These are phyloP conservation scores for Anacardium occidentale DNA, from an alignment of 345 rosid genomes.

Conservation along the genomic window DNA sequence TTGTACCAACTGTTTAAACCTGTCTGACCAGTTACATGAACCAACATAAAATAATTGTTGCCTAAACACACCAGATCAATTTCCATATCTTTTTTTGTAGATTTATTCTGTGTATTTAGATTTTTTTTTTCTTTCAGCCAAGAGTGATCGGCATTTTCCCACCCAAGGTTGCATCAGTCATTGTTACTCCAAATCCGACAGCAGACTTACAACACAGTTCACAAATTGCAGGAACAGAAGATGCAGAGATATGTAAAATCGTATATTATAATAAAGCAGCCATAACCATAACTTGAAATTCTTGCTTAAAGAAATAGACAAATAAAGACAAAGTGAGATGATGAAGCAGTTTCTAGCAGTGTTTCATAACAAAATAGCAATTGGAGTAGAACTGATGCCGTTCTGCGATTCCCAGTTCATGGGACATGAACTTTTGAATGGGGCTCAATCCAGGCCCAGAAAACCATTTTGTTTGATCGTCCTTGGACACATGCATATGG, in stretches of 20 bases:
- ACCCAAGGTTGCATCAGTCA: background rate
- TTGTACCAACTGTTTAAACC: slow-evolving; percentile 4
- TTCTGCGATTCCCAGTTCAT: too few species aligned
- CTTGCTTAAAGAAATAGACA: background rate
- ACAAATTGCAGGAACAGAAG: slow-evolving; percentile 4
- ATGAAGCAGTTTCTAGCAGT: background rate
- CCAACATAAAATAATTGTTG: background rate
- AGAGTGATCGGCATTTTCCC: background rate
- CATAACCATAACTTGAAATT: background rate
- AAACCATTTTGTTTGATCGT: background rate
- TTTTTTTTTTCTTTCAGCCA: background rate
- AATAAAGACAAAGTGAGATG: background rate
- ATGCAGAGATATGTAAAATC: background rate
- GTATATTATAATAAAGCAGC: background rate
- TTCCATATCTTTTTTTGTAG: background rate
- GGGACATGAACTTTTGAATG: background rate
- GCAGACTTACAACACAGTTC: background rate
- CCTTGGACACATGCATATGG: background rate
- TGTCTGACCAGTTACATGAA: slow-evolving; percentile 7
- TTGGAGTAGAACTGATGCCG: background rate
- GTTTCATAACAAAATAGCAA: background rate
- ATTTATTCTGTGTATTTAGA: slow-evolving; percentile 1
- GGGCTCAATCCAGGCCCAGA: background rate
- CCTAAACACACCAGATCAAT: background rate
- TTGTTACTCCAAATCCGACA: slow-evolving; percentile 18